These are phyloP conservation scores for Quercus suber DNA, from an alignment of 306 rosid species.

Conservation along the genomic window DNA sequence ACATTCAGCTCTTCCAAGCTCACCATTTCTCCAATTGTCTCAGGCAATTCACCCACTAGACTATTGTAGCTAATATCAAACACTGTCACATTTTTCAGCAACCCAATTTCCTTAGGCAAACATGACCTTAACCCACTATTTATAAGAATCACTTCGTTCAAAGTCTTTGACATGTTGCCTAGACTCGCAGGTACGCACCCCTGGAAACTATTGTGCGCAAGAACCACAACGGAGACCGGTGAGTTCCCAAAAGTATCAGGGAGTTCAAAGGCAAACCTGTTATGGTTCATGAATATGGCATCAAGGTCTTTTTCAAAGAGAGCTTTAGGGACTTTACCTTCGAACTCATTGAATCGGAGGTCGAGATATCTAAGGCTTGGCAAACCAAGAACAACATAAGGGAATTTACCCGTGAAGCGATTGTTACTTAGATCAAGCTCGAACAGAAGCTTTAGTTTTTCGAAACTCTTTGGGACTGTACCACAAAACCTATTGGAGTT, in stretches of 20 bases:
- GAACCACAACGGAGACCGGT: slow-evolving; percentile 62
- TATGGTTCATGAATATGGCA: slow-evolving; percentile 70
- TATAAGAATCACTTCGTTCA: slow-evolving; percentile 52
- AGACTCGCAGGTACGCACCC: slow-evolving; percentile 70
- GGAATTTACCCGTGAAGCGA: slow-evolving; percentile 61
- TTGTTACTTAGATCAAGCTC: slow-evolving; percentile 74
- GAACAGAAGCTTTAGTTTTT: slow-evolving; percentile 36
- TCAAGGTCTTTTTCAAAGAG: slow-evolving; percentile 66
- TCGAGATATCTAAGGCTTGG: slow-evolving; percentile 53
- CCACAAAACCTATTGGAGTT: slow-evolving; percentile 77
- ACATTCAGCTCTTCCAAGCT: slow-evolving; percentile 62
- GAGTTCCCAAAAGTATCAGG: slow-evolving; percentile 66
- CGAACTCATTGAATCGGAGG: slow-evolving; percentile 71
- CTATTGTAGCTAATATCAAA: slow-evolving; percentile 60
- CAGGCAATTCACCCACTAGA: slow-evolving; percentile 51
- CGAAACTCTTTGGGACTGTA: slow-evolving; percentile 49
- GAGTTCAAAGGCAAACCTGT: slow-evolving; percentile 43
- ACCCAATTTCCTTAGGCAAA: slow-evolving; percentile 60
- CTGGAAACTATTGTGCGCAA: slow-evolving; percentile 63
- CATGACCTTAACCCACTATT: slow-evolving; percentile 51
- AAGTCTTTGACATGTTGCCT: slow-evolving; percentile 59
- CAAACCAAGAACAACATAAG: slow-evolving; percentile 46
- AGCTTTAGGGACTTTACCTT: slow-evolving; percentile 49
- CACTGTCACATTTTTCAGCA: slow-evolving; percentile 51
- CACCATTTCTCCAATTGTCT: slow-evolving; percentile 35